A percentile compares a stretch with the other conserved stretches of the same genome.
Evolutionary conservation across 2,329 filamentous ascomycete genomes (phyloP).

Genomic region (Thielaviopsis musarum): DNA sequence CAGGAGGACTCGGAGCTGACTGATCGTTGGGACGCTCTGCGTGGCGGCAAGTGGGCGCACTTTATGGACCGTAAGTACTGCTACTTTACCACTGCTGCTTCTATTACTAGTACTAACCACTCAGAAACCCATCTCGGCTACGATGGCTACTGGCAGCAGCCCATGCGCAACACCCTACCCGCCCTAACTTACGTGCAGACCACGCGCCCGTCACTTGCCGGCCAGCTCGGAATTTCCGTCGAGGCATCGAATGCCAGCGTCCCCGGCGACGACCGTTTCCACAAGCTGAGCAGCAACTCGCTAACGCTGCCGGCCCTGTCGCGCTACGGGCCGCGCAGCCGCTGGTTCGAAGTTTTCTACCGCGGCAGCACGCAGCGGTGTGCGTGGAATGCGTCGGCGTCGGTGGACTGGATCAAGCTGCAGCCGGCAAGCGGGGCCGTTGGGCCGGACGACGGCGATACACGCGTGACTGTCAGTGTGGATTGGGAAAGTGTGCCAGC

Average conservation of each 20-base stretch:
- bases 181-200: slow-evolving; percentile 23
- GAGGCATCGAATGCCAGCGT: slow-evolving; percentile 51
- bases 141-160: slow-evolving; percentile 46
- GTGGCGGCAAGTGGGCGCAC: slow-evolving; percentile 45
- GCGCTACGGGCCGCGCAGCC: slow-evolving; percentile 35
- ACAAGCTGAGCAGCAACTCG: slow-evolving; percentile 31
- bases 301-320: slow-evolving; percentile 40
- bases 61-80: slow-evolving; percentile 33
- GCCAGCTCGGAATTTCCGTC: slow-evolving; percentile 45
- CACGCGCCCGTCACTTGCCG: slow-evolving; percentile 39
- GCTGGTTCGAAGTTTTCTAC: slow-evolving; percentile 48
- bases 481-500: slow-evolving; percentile 35
- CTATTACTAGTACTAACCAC: too few species aligned
- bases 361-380: slow-evolving; percentile 38
- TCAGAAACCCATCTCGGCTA: slow-evolving; percentile 35
- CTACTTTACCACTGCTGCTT: too few species aligned
- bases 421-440: slow-evolving; percentile 33
- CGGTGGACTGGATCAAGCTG: slow-evolving; percentile 33
- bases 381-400: slow-evolving; percentile 32
- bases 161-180: slow-evolving; percentile 52
- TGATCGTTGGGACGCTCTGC: slow-evolving; percentile 36
- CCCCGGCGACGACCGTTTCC: slow-evolving; percentile 37
- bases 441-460: slow-evolving; percentile 18
- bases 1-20: slow-evolving; percentile 40
- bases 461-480: slow-evolving; percentile 13